These are phyloP conservation scores for Phytopythium vexans DNA, from an alignment of 352 stramenopile genomes.

Conservation along the genomic window DNA sequence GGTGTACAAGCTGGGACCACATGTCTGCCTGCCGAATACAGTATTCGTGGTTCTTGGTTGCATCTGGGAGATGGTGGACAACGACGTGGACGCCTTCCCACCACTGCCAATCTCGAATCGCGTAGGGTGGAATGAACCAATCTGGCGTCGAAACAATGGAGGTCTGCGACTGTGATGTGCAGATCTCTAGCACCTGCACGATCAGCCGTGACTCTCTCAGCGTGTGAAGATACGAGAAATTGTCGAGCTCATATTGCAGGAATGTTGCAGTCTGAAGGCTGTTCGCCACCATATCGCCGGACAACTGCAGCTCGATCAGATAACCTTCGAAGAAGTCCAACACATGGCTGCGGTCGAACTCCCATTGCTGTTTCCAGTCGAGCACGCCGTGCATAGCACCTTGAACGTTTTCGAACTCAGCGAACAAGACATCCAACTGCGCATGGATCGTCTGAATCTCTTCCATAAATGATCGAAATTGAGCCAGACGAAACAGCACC, in stretches of 20 bases:
- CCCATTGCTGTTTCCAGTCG: conserved; percentile 22
- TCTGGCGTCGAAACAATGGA: conserved; percentile 10
- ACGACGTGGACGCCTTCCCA: conserved; percentile 28
- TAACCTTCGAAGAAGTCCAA: conserved; percentile 12
- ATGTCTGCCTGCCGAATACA: conserved; percentile 16
- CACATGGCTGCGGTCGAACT: conserved; percentile 19
- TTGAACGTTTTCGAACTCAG: conserved; percentile 14
- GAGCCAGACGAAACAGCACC: conserved; percentile 19
- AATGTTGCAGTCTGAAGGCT: conserved; percentile 18
- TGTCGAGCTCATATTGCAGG: conserved; percentile 23
- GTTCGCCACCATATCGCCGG: background rate
- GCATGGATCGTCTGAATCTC: conserved; percentile 23
- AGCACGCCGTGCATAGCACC: conserved; percentile 1
- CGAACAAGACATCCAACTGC: conserved; percentile 21
- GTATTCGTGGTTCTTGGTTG: background rate
- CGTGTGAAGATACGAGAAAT: conserved; percentile 21
- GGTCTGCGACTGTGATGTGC: background rate
- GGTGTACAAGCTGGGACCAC: conserved; percentile 31
- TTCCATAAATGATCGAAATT: conserved; percentile 20
- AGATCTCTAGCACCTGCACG: conserved; percentile 10
- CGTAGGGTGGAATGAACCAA: conserved; percentile 24
- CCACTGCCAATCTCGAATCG: conserved; percentile 22
- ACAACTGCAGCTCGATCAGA: conserved; percentile 5
- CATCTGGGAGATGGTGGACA: conserved; percentile 2
- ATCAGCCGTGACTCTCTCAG: conserved; percentile 11